Evolutionary conservation across 2,329 filamentous ascomycete species (phyloP).

Genomic region (Mycosphaerella sp.): DNA sequence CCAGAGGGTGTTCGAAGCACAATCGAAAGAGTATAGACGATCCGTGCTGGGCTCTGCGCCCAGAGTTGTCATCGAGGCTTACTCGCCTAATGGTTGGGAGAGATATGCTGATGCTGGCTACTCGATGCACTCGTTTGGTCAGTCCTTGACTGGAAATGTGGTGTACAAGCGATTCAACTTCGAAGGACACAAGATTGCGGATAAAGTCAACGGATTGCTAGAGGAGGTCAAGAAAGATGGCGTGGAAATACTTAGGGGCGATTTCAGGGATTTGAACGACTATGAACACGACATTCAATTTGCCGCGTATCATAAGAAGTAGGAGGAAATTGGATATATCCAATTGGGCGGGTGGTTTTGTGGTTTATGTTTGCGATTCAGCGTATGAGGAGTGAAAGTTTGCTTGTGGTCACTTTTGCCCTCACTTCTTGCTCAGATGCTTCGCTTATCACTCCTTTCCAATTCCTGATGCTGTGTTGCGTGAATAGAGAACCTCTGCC

Average conservation of each 20-base stretch:
- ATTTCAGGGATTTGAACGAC: conserved; percentile 32
- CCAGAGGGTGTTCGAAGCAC: conserved; percentile 46
- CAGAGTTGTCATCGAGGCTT: conserved; percentile 55
- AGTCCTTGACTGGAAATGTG: conserved; percentile 50
- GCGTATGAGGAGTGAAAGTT: background rate
- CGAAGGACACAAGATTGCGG: conserved; percentile 42
- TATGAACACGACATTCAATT: conserved; percentile 27
- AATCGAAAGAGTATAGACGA: conserved; percentile 43
- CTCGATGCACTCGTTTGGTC: conserved; percentile 51
- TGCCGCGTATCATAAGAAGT: conserved; percentile 20
- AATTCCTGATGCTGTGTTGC: too few relatives aligned
- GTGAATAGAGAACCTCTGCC: too few relatives aligned
- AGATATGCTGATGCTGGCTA: conserved; percentile 53
- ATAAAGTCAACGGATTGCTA: conserved; percentile 36
- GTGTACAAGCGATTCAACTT: conserved; percentile 55
- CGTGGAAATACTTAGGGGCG: conserved; percentile 29
- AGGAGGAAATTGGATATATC: background rate
- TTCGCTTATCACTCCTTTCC: too few relatives aligned
- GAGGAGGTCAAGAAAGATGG: conserved; percentile 35
- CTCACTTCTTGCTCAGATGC: too few relatives aligned
- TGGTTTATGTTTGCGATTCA: conserved; percentile 1
- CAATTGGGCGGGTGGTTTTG: background rate
- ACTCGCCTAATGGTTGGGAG: conserved; percentile 54
- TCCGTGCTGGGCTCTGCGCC: conserved; percentile 39
- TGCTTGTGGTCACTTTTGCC: too few relatives aligned